These are phyloP conservation scores for Breynia disticha DNA, from an alignment of 441 rosid species.

Conservation along the genomic window DNA sequence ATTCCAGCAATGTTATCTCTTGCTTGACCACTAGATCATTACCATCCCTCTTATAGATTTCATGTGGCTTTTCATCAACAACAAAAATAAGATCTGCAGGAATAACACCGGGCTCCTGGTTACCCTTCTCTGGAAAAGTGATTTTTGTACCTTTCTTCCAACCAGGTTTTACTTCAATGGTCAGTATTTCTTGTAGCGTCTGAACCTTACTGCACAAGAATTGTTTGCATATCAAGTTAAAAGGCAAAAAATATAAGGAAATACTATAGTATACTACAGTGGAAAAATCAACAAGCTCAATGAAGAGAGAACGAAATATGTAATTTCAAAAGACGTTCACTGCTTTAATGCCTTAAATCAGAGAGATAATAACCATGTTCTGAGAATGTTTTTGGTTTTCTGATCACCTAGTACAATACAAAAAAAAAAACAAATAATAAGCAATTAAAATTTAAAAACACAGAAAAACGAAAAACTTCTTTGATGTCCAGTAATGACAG, in stretches of 20 bases:
- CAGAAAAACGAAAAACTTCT: too few relatives aligned
- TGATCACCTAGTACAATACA: too few relatives aligned
- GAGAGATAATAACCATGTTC: too few relatives aligned
- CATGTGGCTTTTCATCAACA: slow-evolving; percentile 79
- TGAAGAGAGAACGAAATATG: not conserved
- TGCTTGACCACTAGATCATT: slow-evolving; percentile 59
- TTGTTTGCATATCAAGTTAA: slow-evolving; percentile 8
- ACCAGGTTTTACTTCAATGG: slow-evolving; percentile 81
- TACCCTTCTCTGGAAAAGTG: slow-evolving; percentile 82
- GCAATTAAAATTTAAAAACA: too few relatives aligned
- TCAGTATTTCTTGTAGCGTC: slow-evolving; percentile 62
- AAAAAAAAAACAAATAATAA: too few relatives aligned
- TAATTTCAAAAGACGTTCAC: slow-evolving; percentile 1
- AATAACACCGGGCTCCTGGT: slow-evolving; percentile 62
- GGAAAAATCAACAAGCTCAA: too few relatives aligned
- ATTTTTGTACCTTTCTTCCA: slow-evolving; percentile 97
- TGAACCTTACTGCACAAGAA: slow-evolving; percentile 41
- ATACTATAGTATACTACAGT: not conserved
- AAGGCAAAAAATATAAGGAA: slow-evolving; percentile 2
- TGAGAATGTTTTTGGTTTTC: too few relatives aligned
- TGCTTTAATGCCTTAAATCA: too few relatives aligned
- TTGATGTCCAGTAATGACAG: too few relatives aligned
- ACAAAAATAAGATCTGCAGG: slow-evolving; percentile 76
- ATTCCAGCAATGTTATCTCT: slow-evolving; percentile 75
- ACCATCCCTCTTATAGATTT: slow-evolving; percentile 66